Evolutionary conservation across 805 yeast species (phyloP), one percentile per base, ranked within the genome.

Genomic region (Nakazawaea molendinolei): DNA sequence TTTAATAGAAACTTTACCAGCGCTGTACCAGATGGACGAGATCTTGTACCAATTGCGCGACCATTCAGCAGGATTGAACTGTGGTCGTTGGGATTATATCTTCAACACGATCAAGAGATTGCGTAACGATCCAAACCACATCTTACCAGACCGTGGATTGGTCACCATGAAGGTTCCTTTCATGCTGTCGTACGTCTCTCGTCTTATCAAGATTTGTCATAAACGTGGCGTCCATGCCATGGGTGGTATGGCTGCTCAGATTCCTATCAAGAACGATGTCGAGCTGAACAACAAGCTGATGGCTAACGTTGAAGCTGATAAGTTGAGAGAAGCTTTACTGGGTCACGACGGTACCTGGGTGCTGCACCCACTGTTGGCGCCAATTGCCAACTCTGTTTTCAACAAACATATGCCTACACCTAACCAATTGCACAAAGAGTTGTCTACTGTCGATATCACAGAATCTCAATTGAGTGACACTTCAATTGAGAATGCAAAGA

Each of bases 291-390:
- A 65, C 31, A 61, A 64, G 33, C 90, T 89, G 8, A 71, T 83
- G 77, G 75, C 69, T 33, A 80, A 79, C 46, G 92, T 83, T 36
- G 70, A 74, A 45, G 73, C 69, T 55, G 94, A 83, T 60, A 83
- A 83, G 61, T 68, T 79, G 46, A 66, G 92, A 49, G 94, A 83
- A 60, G 82, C 81, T 32, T 60, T 66, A 34, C 79, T 82, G 38
- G 92, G 92, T 33, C 86, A 85, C 60, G 94, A 83, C 63, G 87
- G 92, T 34, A 80, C 90, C 41, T 83, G 94, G 94, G 83, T 83
- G 53, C 90, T 90, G 12, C 92, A 83, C 52, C 94, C 94, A 13
- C 89, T 87, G 15, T 67, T 83, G 55, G 84, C 83, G 18, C 71
- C 79, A 13, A 73, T 82, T 44, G 87, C 86, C 28, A 69, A 79